Evolutionary conservation across 2,329 filamentous ascomycete genomes (phyloP).

Genomic region (Fusarium proliferatum): DNA sequence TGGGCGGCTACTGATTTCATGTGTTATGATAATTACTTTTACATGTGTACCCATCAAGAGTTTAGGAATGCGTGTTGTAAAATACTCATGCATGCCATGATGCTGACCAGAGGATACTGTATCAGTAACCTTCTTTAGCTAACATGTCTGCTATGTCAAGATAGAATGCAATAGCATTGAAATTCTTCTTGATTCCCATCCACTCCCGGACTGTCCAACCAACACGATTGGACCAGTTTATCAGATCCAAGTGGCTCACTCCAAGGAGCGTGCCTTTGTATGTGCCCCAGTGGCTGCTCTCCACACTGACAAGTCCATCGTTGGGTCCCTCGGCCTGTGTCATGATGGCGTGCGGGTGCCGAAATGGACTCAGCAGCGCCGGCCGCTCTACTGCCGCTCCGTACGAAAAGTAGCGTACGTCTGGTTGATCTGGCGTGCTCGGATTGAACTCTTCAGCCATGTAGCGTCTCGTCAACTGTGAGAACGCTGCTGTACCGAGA

Average conservation of each 20-base stretch:
- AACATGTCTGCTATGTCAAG: constrained; percentile 76
- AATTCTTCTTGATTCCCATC: constrained; percentile 66
- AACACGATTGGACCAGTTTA: constrained; percentile 74
- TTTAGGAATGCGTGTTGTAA: constrained; percentile 2
- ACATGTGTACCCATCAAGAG: neutral
- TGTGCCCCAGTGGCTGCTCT: constrained; percentile 69
- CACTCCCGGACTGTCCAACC: constrained; percentile 64
- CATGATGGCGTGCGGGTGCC: constrained; percentile 63
- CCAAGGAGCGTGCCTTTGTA: constrained; percentile 72
- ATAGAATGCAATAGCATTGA: constrained; percentile 76
- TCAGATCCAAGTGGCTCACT: constrained; percentile 73
- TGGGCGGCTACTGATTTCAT: neutral
- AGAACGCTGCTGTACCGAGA: constrained; percentile 69
- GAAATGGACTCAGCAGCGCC: constrained; percentile 74
- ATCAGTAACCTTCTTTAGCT: constrained; percentile 69
- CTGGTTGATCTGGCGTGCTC: constrained; percentile 62
- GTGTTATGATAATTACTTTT: neutral
- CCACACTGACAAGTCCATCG: constrained; percentile 75
- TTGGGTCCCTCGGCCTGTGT: constrained; percentile 66
- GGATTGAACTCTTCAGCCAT: constrained; percentile 71
- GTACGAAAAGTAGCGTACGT: constrained; percentile 71
- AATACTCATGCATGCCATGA: neutral
- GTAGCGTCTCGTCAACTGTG: constrained; percentile 68
- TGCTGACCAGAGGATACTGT: neutral
- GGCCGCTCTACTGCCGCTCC: constrained; percentile 60